phyloP scores from a whole-genome alignment of 2,329 filamentous ascomycete genomes.

The Lojkania enalia region DNA sequence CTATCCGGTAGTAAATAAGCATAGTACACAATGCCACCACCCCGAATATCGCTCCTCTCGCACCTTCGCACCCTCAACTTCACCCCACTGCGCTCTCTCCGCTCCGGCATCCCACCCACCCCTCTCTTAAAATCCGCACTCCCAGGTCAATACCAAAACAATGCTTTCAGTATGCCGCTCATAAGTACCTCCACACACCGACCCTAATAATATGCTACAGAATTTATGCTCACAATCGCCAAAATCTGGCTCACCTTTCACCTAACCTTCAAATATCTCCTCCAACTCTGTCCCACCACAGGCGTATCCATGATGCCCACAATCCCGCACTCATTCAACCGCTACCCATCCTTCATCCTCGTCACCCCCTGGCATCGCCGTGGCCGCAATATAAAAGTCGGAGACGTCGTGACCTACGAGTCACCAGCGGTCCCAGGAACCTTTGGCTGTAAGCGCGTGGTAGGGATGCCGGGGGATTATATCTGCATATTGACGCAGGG shows the following conservation, averaged over 20 bases:
- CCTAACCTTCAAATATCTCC: conserved; percentile 57
- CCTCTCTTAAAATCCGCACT: conserved; percentile 2
- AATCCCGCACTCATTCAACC: conserved; percentile 49
- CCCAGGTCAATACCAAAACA: background rate
- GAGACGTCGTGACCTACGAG: conserved; percentile 79
- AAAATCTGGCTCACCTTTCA: conserved; percentile 35
- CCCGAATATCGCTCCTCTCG: conserved; percentile 21
- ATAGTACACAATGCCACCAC: conserved; percentile 26
- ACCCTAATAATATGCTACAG: conserved; percentile 5
- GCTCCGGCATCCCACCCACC: background rate
- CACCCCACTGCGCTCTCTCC: background rate
- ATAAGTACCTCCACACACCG: background rate
- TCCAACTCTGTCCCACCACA: conserved; percentile 60
- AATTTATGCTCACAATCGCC: conserved; percentile 13
- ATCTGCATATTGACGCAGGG: conserved; percentile 67
- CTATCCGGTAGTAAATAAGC: too few species aligned
- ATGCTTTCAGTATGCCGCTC: background rate
- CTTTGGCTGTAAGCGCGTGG: conserved; percentile 75
- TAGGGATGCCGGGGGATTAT: conserved; percentile 65
- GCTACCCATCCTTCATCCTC: conserved; percentile 22
- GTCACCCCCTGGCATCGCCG: conserved; percentile 34
- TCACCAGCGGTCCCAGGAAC: conserved; percentile 67
- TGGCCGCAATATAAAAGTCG: conserved; percentile 71
- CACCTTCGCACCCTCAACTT: conserved; percentile 11
- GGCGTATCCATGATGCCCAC: conserved; percentile 93